These are phyloP conservation scores for Pseudogymnoascus sp. DNA, from an alignment of 2,329 filamentous ascomycete species.

Conservation along the genomic window DNA sequence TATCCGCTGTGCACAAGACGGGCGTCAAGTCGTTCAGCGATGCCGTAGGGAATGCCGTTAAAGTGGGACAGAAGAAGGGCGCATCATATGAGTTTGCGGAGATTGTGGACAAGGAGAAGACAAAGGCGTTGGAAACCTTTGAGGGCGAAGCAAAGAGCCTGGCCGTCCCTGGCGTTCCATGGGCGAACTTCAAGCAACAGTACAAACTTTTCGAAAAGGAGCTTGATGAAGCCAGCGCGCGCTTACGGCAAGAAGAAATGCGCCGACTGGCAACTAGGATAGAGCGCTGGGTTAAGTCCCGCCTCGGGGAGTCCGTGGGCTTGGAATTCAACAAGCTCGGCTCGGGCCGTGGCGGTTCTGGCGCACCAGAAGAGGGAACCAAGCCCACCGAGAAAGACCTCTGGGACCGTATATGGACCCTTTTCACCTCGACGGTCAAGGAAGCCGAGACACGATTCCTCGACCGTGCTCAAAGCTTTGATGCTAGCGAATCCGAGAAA, in stretches of 20 bases:
- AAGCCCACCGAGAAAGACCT: constrained; percentile 76
- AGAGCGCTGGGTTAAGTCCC: constrained; percentile 87
- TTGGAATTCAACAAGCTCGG: constrained; percentile 95
- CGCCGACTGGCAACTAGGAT: constrained; percentile 80
- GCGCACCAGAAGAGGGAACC: constrained; percentile 70
- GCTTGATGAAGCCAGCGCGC: constrained; percentile 76
- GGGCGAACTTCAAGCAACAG: constrained; percentile 82
- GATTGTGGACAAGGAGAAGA: constrained; percentile 80
- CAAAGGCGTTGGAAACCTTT: constrained; percentile 65
- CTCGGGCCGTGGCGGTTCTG: constrained; percentile 73
- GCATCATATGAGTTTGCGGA: constrained; percentile 89
- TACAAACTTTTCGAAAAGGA: constrained; percentile 78
- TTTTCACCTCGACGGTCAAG: constrained; percentile 73
- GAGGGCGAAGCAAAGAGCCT: constrained; percentile 67
- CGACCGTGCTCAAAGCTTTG: constrained; percentile 84
- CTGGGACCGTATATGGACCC: constrained; percentile 91
- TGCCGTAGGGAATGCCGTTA: constrained; percentile 78
- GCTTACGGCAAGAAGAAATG: constrained; percentile 92
- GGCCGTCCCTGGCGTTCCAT: constrained; percentile 69
- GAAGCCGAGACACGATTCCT: constrained; percentile 82
- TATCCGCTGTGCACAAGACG: constrained; percentile 80
- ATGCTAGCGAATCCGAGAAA: constrained; percentile 85
- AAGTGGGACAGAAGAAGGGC: constrained; percentile 85
- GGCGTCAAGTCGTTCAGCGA: constrained; percentile 80
- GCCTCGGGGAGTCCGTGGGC: constrained; percentile 78